Base-by-base conservation (phyloP, 495 filamentous ascomycete genomes). In the Lichina pygmaea region DNA sequence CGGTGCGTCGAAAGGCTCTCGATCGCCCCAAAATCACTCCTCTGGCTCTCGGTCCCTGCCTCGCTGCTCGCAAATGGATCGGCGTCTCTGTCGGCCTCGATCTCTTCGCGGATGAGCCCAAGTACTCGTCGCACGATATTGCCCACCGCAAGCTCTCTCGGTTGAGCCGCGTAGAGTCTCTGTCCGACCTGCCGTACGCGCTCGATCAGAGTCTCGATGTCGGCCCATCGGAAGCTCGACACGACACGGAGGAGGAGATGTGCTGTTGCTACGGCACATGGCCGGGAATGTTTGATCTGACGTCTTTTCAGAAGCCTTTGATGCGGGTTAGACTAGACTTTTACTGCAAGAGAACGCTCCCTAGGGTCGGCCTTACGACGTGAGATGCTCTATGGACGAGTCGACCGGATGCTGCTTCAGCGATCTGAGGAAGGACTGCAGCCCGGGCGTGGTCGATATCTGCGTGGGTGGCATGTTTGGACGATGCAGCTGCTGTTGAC, bases 111-210 rank as follows among this genome's bases (percentile, higher is more conserved):
- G 50, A 97, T 84, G 43, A 95, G 66, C 36, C 82, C 84, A 16
- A 97, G 62, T 13, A 94, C 78, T 46, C 89, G 77, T 45, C 86
- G 70, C 33, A 93, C 81, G 52, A 95, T 79, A 52, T 95, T 97
- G 42, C 86, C 86, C 24, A 93, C 84, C 4, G 80, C 82, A 53
- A 91, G 73, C 60, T 94, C 89, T 13, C 76, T 66, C 11, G 89
- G 86, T 49, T 89, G 83, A 9, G 89, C 84, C 36, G 74, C 67
- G 34, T 74, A 72, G 36, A 97, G 66, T 43, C 71, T 68, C 47
- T 70, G 67, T 33, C 86, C 89, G 38, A 84, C 71, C 41, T 67
- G 65, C 47, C 80, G 77, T 47, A 95, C 71, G 41, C 76, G 73
- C 45, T 76, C 67, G 33, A 94, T 71, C 44, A 97, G 72, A 55